These are phyloP conservation scores for Mucor piriformis DNA, from an alignment of 371 early-diverging fungal genomes.

Conservation along the genomic window DNA sequence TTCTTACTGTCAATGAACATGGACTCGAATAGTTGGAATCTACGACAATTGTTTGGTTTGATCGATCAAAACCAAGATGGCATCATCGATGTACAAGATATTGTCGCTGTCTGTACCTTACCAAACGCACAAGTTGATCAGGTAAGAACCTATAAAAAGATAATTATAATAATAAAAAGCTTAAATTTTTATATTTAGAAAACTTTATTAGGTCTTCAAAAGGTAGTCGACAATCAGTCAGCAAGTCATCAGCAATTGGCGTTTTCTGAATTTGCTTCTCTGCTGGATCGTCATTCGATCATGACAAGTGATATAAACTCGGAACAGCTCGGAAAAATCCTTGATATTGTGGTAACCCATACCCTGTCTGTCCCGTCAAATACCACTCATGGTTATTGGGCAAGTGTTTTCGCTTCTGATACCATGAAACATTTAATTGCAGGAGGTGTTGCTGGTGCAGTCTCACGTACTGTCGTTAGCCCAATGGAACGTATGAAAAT, in stretches of 20 bases:
- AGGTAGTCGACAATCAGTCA: not conserved
- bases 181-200: conserved; percentile 4
- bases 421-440: conserved; percentile 84
- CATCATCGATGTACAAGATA: conserved; percentile 56
- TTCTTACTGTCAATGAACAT: conserved; percentile 1
- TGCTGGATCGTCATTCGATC: conserved; percentile 36
- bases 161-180: not conserved
- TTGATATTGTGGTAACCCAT: conserved; percentile 31
- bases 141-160: too few relatives aligned
- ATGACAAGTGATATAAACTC: conserved; percentile 31
- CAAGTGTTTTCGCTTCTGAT: conserved; percentile 31
- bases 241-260: conserved; percentile 4
- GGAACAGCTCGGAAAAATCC: conserved; percentile 43
- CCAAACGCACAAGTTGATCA: conserved; percentile 41
- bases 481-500: conserved; percentile 94
- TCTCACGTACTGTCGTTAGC: conserved; percentile 89
- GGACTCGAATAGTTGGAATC: conserved; percentile 38
- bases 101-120: conserved; percentile 46
- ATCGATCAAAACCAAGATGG: conserved; percentile 66
- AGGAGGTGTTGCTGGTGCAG: conserved; percentile 91
- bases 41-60: conserved; percentile 56
- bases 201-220: conserved; percentile 6
- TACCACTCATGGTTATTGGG: conserved; percentile 27
- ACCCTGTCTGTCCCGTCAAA: conserved; percentile 18
- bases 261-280: conserved; percentile 37